Evolutionary conservation across 225 moss, liverwort and hornwort species (phyloP), one percentile per base, ranked within the genome.

Genomic region (Physcomitrium patens): DNA sequence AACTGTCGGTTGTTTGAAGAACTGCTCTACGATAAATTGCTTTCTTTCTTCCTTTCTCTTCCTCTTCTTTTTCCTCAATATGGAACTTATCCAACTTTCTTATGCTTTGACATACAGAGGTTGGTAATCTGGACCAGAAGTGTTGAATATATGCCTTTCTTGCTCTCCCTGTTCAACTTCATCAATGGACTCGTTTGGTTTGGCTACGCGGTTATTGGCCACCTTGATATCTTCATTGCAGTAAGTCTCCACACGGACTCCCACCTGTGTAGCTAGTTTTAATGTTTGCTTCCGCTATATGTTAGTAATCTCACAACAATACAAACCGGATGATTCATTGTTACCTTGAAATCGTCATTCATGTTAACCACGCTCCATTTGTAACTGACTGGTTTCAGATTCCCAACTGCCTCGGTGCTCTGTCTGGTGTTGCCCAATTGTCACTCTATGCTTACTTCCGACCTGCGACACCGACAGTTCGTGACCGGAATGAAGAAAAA

Each of bases 131-230:
- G 65, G 37, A 89, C 89, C 43, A 71, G 78, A 37, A 89, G 89
- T 65, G 91, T 91, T 73, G 76, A 89, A 47, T 86, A 80, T 65
- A 91, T 91, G 91, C 91, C 89, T 24, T 86, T 91, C 57, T 23
- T 84, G 46, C 77, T 91, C 7, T 86, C 86, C 46, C 28, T 86
- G 1, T 86, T 89, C 76, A 88, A 82, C 65, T 78, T 91, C 65
- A 24, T 89, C 55, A 86, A 89, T 37, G 86, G 89, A 22, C 54
- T 65, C 11, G 81, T 84, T 28, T 91, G 91, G 91, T 78, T 78
- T 45, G 79, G 77, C 13, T 91, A 84, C 57, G 89, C 86, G 9
- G 69, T 91, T 3, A 12, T 90, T 5, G 87, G 76, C 0, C 55
- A 68, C 23, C 37, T 84, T 3, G 89, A 91, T 72, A 54, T 91